phyloP scores from a whole-genome alignment of 2,329 filamentous ascomycete species.

The Keithomyces neogunnii region DNA sequence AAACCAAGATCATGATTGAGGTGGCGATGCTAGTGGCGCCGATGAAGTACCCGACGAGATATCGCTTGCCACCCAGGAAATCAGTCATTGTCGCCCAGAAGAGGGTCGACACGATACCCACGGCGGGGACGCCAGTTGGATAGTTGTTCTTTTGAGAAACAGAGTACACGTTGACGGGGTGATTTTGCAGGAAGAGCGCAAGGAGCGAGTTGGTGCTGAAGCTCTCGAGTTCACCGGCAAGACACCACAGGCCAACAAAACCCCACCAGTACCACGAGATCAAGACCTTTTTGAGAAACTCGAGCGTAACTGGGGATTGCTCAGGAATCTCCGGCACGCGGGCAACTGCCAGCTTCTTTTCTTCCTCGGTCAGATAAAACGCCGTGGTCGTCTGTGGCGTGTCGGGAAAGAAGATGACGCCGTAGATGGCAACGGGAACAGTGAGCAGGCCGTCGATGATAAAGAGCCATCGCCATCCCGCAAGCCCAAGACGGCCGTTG shows the following conservation, averaged over 20 bases:
- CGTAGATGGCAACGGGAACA: conserved; percentile 25
- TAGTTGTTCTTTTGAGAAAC: conserved; percentile 47
- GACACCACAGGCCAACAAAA: conserved; percentile 58
- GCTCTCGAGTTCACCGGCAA: conserved; percentile 63
- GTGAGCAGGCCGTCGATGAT: conserved; percentile 55
- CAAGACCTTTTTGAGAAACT: conserved; percentile 47
- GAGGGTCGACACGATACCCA: conserved; percentile 51
- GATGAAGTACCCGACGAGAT: conserved; percentile 60
- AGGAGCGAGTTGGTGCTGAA: conserved; percentile 57
- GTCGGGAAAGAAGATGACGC: conserved; percentile 27
- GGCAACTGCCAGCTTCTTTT: conserved; percentile 32
- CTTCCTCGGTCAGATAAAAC: conserved; percentile 35
- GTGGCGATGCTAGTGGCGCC: conserved; percentile 55
- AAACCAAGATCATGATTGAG: conserved; percentile 51
- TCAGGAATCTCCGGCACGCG: conserved; percentile 29
- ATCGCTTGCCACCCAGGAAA: conserved; percentile 52
- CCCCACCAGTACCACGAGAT: conserved; percentile 57
- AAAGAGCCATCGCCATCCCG: conserved; percentile 63
- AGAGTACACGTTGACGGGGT: conserved; percentile 33
- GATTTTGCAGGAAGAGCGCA: conserved; percentile 39
- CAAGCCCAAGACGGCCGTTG: conserved; percentile 41
- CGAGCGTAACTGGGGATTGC: conserved; percentile 35
- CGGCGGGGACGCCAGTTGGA: conserved; percentile 46
- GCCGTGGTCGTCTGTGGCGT: conserved; percentile 38
- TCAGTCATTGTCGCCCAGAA: conserved; percentile 65